Conservation (phyloP, 805 yeast species). For the Candida sanyiensis region DNA sequence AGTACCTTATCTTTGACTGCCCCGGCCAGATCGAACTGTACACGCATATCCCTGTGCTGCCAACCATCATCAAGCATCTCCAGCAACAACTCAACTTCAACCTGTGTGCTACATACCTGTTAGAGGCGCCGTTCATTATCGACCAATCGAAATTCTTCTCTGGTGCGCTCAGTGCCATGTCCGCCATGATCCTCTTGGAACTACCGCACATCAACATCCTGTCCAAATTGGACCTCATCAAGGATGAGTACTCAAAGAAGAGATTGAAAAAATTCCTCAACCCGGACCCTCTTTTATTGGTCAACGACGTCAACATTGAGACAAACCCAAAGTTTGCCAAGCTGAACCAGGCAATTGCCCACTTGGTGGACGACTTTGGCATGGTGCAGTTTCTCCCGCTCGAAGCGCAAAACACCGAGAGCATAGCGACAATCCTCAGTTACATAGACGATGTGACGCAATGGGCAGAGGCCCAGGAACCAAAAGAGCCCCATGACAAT, state of each 20-base stretch:
- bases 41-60: constrained; percentile 90
- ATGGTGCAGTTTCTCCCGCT: constrained; percentile 96
- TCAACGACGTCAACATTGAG: constrained; percentile 41
- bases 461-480: constrained; percentile 96
- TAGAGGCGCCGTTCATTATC: constrained; percentile 91
- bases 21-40: constrained; percentile 96
- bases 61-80: constrained; percentile 81
- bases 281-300: constrained; percentile 82
- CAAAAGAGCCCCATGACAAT: constrained; percentile 88
- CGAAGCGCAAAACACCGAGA: constrained; percentile 69
- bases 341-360: constrained; percentile 78
- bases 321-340: constrained; percentile 60
- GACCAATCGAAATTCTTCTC: constrained; percentile 90
- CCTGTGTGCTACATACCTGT: constrained; percentile 84
- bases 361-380: constrained; percentile 93
- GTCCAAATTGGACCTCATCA: constrained; percentile 81
- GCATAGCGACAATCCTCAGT: constrained; percentile 77
- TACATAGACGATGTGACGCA: constrained; percentile 96
- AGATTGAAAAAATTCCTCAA: constrained; percentile 79
- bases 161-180: constrained; percentile 95
- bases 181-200: constrained; percentile 93
- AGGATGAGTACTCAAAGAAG: constrained; percentile 68
- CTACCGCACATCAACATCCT: constrained; percentile 90
- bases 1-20: constrained; percentile 89
- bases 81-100: constrained; percentile 75